phyloP scores from a whole-genome alignment of 2,329 filamentous ascomycete genomes.

The Trichoderma atrobrunneum region DNA sequence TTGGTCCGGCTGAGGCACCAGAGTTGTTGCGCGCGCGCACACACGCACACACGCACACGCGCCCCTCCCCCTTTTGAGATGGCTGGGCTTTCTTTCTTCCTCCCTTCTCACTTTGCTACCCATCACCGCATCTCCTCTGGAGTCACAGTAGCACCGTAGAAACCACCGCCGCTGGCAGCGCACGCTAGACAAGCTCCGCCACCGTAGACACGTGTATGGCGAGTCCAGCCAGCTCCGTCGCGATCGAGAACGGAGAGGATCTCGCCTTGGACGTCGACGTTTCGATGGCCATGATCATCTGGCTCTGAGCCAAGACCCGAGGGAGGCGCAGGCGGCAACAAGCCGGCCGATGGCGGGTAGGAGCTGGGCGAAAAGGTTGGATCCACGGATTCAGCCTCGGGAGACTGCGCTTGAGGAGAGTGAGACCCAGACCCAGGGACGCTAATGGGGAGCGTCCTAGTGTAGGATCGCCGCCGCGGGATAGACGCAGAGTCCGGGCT shows the following conservation, averaged over 20 bases:
- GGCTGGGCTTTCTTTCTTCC: background rate
- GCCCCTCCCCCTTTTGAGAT: background rate
- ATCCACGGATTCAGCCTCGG: constrained; percentile 27
- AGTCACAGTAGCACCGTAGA: constrained; percentile 54
- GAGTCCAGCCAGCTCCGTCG: constrained; percentile 51
- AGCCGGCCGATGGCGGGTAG: constrained; percentile 47
- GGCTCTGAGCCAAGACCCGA: constrained; percentile 22
- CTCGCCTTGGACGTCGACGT: constrained; percentile 48
- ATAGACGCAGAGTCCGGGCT: constrained; percentile 31
- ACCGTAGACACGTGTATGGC: constrained; percentile 59
- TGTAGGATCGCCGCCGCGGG: constrained; percentile 43
- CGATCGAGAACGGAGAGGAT: constrained; percentile 49
- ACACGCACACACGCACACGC: background rate
- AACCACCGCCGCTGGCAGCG: constrained; percentile 47
- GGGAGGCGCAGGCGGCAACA: constrained; percentile 48
- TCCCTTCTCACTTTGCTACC: background rate
- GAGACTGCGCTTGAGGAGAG: constrained; percentile 23
- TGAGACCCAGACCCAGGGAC: constrained; percentile 31
- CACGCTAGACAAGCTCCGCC: constrained; percentile 58
- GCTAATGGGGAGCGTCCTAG: constrained; percentile 39
- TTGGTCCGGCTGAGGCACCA: background rate
- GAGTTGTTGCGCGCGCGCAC: background rate
- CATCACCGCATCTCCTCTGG: constrained; percentile 49
- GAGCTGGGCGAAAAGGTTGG: constrained; percentile 46
- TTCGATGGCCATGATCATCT: constrained; percentile 28